Conservation (phyloP, 768 basidiomycete species). For the Leucocoprinus leucothites region DNA sequence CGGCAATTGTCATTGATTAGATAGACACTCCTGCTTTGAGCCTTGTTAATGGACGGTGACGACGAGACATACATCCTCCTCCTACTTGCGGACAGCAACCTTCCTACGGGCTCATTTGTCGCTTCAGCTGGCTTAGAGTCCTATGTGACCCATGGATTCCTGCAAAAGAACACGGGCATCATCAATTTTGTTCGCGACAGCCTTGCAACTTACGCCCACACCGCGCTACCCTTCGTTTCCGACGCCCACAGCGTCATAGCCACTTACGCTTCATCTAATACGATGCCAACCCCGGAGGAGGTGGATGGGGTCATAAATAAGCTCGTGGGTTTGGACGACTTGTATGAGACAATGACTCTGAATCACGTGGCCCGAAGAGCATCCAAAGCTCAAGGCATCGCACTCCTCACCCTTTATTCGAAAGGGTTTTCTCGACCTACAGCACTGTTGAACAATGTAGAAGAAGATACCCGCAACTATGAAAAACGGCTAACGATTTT, state of each 20-base stretch:
- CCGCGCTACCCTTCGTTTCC: constrained; percentile 75
- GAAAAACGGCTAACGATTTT: constrained; percentile 31
- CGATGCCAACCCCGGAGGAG: constrained; percentile 13
- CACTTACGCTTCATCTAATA: constrained; percentile 16
- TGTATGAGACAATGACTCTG: constrained; percentile 83
- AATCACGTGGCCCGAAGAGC: constrained; percentile 89
- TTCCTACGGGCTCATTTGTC: constrained; percentile 96
- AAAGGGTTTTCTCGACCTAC: constrained; percentile 71
- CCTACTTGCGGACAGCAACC: constrained; percentile 85
- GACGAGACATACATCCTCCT: constrained; percentile 70
- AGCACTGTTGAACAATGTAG: constrained; percentile 20
- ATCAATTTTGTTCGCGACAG: constrained; percentile 68
- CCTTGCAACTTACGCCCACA: constrained; percentile 73
- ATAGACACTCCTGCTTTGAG: not conserved
- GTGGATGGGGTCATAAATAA: constrained; percentile 30
- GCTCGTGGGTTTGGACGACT: constrained; percentile 60
- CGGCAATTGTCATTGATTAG: too few species aligned
- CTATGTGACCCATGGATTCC: constrained; percentile 82
- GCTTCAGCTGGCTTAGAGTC: constrained; percentile 94
- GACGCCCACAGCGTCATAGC: constrained; percentile 56
- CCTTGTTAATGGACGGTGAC: constrained; percentile 28
- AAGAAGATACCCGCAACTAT: constrained; percentile 18
- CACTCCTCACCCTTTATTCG: constrained; percentile 83
- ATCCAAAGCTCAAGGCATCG: constrained; percentile 88
- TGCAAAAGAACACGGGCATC: constrained; percentile 43